phyloP scores from a whole-genome alignment of 345 rosid species.

The Boechera stricta region DNA sequence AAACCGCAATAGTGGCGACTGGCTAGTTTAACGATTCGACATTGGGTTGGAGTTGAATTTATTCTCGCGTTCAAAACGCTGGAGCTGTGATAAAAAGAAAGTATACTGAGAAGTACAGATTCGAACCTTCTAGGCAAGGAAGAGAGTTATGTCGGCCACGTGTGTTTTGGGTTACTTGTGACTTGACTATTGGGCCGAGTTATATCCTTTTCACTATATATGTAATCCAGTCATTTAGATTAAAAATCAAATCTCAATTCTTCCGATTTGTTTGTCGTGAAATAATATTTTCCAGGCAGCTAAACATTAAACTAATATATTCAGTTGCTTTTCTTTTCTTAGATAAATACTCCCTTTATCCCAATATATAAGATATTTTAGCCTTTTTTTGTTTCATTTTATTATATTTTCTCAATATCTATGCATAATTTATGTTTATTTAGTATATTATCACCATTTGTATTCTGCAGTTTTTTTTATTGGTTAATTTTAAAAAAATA shows the following conservation, averaged over 20 bases:
- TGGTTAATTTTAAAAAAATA: too few relatives aligned
- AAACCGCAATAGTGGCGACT: not conserved
- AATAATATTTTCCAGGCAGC: not conserved
- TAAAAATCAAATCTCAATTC: slow-evolving; percentile 3
- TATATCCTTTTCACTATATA: not conserved
- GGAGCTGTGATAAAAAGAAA: slow-evolving; percentile 2
- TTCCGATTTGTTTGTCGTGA: not conserved
- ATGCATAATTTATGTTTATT: too few relatives aligned
- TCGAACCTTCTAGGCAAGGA: not conserved
- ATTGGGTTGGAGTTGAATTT: not conserved
- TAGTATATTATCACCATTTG: too few relatives aligned
- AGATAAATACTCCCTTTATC: too few relatives aligned
- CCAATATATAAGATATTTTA: too few relatives aligned
- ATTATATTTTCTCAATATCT: too few relatives aligned
- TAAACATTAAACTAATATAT: not conserved
- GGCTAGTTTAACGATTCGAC: not conserved
- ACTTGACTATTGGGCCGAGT: not conserved
- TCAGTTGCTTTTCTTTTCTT: not conserved
- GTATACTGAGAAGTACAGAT: not conserved
- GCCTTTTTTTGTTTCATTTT: too few relatives aligned
- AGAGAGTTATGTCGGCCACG: not conserved
- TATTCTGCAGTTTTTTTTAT: too few relatives aligned
- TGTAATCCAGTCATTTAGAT: not conserved
- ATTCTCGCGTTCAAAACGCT: slow-evolving; percentile 11
- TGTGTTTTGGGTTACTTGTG: not conserved